Evolutionary conservation across 495 filamentous ascomycete species (phyloP), one percentile per base, ranked within the genome.

Genomic region (Aspergillus cavernicola): DNA sequence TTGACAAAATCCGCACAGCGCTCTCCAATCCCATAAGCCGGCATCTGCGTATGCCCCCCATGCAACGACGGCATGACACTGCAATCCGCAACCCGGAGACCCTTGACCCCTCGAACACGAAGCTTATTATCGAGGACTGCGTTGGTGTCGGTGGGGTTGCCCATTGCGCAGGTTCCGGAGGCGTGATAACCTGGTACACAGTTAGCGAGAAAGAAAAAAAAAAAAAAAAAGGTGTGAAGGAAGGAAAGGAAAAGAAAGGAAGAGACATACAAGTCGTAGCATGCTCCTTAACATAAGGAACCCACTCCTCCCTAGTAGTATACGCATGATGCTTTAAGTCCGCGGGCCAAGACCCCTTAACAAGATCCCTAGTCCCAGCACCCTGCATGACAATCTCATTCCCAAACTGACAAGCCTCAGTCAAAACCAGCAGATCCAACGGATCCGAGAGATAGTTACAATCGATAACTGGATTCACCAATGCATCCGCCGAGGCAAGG

Each of bases 11-110:
- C 80, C 0, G 78, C 79, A 35, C 78, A 82, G 52, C 80, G 77
- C 64, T 85, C 78, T 4, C 77, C 77, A 56, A 86, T 73, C 36
- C 79, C 80, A 54, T 82, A 85, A 0, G 78, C 82, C 18, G 79
- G 76, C 67, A 83, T 77, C 57, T 81, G 77, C 0, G 82, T 80
- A 45, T 84, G 81, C 12, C 80, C 78, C 8, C 77, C 76, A 35
- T 77, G 74, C 12, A 81, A 57, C 6, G 62, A 68, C 12, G 82
- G 84, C 65, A 85, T 81, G 24, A 78, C 71, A 47, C 75, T 80
- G 23, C 74, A 78, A 60, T 85, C 81, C 0, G 78, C 81, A 29
- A 84, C 78, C 0, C 81, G 67, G 42, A 84, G 61, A 0, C 76
- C 69, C 6, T 61, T 55, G 5, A 84, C 78, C 2, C 80, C 81